Base-by-base conservation (phyloP, 1,284 basidiomycete species). In the Sanguinoderma infundibulare region DNA sequence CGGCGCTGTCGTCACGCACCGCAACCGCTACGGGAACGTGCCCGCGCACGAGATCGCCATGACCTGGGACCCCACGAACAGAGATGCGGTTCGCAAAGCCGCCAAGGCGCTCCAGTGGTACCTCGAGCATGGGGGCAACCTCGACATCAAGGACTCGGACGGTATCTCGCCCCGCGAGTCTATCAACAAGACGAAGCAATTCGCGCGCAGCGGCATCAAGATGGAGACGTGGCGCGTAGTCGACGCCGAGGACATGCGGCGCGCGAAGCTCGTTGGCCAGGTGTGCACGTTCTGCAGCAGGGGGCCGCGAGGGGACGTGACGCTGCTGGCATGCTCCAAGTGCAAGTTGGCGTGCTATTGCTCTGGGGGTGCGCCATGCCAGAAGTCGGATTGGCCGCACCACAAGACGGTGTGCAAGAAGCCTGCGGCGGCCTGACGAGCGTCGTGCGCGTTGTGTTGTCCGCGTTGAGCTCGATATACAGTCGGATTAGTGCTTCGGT, bases 121-220 rank as follows among this genome's bases (percentile, higher is more conserved):
- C 67, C 65, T 82, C 55, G 62, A 63, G 1, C 78, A 81, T 67
- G 79, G 78, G n/a, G 80, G 79, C 12, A 81, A 74, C 67, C 63
- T 79, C 9, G 79, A 81, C 59, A 75, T 81, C 34, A 72, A 72
- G 47, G 79, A 81, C 60, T 72, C 73, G 28, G 78, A 81, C 67
- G 77, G 77, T 14, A 64, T 68, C 55, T 69, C 70, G 2, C 50
- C 59, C 42, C 71, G 70, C 24, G 26, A 17, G 12, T 57, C 42
- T 24, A 35, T 64, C 28, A 59, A 57, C 20, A 17, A 61, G 67
- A 55, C 67, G 69, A 56, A 51, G 12, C 26, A 52, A 15, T 66
- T 71, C 44, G 65, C 68, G 2, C 28, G 55, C 24, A 49, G 38
- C 17, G 42, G 69, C 1, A 38, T 55, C 36, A 44, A 49, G 15